A percentile compares a stretch with the other conserved stretches of the same genome.
phyloP scores from a whole-genome alignment of 768 basidiomycete genomes.

The Hygrocybe coccinea region DNA sequence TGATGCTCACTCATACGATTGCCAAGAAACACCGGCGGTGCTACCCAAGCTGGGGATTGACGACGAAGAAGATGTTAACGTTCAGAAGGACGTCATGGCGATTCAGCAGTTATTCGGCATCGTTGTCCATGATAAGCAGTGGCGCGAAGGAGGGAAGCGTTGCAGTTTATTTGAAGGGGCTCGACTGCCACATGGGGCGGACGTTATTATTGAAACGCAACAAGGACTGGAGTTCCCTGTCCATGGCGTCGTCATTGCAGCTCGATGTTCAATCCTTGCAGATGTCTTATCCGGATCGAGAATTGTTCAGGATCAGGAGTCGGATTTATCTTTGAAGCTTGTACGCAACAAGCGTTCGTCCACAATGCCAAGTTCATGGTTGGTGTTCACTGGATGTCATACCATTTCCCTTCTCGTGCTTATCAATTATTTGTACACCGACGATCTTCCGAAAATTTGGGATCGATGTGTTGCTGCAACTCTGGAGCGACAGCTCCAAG shows the following conservation, averaged over 20 bases:
- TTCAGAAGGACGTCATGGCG: slow-evolving; percentile 35
- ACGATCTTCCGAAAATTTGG: slow-evolving; percentile 79
- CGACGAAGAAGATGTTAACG: slow-evolving; percentile 34
- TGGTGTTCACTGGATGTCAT: slow-evolving; percentile 53
- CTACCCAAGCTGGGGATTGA: slow-evolving; percentile 24
- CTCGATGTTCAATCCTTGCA: slow-evolving; percentile 45
- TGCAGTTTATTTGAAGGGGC: slow-evolving; percentile 12
- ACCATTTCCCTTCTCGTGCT: slow-evolving; percentile 69
- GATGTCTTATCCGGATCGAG: slow-evolving; percentile 36
- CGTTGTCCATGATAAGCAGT: slow-evolving; percentile 26
- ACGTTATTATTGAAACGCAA: slow-evolving; percentile 48
- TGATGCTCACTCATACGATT: background rate
- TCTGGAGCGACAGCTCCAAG: slow-evolving; percentile 38
- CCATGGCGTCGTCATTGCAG: slow-evolving; percentile 62
- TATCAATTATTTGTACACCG: slow-evolving; percentile 83
- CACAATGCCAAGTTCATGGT: slow-evolving; percentile 11
- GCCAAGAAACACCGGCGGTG: background rate
- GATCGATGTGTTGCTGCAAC: slow-evolving; percentile 59
- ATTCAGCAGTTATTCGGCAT: slow-evolving; percentile 33
- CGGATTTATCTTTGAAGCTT: slow-evolving; percentile 30
- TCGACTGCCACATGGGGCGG: slow-evolving; percentile 51
- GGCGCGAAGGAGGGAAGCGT: slow-evolving; percentile 16
- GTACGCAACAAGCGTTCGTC: slow-evolving; percentile 6
- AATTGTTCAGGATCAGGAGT: slow-evolving; percentile 23
- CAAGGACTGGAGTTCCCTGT: slow-evolving; percentile 48